Evolutionary conservation across 106 monocot genomes (phyloP), one percentile per base, ranked within the genome.

Genomic region (Acanthochlamys bracteata): DNA sequence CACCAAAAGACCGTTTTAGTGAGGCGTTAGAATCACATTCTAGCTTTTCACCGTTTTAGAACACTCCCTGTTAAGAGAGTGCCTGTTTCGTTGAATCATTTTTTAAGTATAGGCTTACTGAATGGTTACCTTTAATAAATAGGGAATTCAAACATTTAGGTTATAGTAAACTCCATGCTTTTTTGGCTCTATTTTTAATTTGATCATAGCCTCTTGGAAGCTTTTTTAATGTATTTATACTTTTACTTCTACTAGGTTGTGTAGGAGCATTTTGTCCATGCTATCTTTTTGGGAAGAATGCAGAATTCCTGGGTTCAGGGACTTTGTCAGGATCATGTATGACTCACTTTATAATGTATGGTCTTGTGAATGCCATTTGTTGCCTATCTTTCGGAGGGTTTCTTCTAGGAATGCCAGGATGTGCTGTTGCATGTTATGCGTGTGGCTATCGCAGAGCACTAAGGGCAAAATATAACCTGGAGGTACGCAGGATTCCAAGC

Each of bases 261-360:
- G 59, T 95, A 41, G 94, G 94, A 24, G 68, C 78, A 22, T 53
- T 86, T 52, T 95, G 94, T 49, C 94, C 94, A 10, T 95, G 94
- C 61, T 73, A 75, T 64, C 74, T 95, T 7, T 95, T 84, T 61
- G 94, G 81, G 11, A 95, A 89, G 61, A 95, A 95, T 84, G 94
- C 89, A 69, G 89, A 95, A 60, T 84, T 73, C 59, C 62, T 95
- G 61, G 94, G 94, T 20, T 83, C 86, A 33, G 94, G 84, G 81
- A 84, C 86, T 56, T 72, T 84, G 39, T 81, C 76, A 41, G 84
- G 86, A 16, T 89, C 94, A 60, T 95, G 89, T 65, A 69, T 83
- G 71, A 82, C 94, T 55, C 89, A 90, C 73, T 89, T 86, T 68
- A 70, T 86, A 53, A 63, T 95, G 26, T 90, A 84, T 83, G 81